These are phyloP conservation scores for Carpinus viminea DNA, from an alignment of 306 rosid species.

Conservation along the genomic window DNA sequence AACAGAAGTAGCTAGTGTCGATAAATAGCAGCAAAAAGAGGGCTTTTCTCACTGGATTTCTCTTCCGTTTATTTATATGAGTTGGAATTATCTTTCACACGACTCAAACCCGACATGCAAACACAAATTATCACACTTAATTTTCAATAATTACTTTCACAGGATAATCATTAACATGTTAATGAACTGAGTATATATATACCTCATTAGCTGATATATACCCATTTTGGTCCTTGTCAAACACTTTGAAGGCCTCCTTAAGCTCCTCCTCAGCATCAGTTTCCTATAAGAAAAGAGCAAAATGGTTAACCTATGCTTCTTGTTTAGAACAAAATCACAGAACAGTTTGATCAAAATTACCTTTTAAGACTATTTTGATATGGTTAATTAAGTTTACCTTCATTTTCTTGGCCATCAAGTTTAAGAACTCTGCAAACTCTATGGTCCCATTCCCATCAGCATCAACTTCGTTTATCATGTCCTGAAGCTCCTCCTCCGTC, in stretches of 20 bases:
- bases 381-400: constrained; percentile 42
- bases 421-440: constrained; percentile 79
- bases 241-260: constrained; percentile 91
- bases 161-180: background rate
- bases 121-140: too few relatives aligned
- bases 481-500: constrained; percentile 86
- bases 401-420: constrained; percentile 86
- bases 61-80: too few relatives aligned
- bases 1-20: too few relatives aligned
- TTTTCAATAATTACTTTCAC: background rate
- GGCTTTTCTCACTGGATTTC: background rate
- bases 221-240: constrained; percentile 94
- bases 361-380: background rate
- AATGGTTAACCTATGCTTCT: too few relatives aligned
- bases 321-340: background rate
- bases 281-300: constrained; percentile 47
- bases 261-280: constrained; percentile 90
- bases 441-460: constrained; percentile 90
- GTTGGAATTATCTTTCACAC: too few relatives aligned
- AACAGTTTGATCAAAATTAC: background rate
- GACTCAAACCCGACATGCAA: too few relatives aligned
- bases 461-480: constrained; percentile 85
- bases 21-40: background rate
- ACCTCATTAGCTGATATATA: constrained; percentile 95
- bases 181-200: background rate